Conservation (phyloP, 768 basidiomycete genomes). For the Porpolomopsis calyptriformis region DNA sequence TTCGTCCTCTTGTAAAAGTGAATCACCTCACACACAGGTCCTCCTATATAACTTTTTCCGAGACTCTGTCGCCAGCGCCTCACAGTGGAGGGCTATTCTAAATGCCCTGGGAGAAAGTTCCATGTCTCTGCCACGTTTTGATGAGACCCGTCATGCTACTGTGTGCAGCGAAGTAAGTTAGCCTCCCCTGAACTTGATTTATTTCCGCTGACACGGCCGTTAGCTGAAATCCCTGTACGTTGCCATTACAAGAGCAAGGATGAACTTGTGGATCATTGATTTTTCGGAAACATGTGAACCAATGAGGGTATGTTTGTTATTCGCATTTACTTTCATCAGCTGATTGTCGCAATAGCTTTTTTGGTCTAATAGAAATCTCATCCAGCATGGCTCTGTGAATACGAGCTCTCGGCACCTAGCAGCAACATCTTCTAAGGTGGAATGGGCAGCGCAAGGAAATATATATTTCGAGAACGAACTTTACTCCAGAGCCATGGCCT, state of each 20-base stretch:
- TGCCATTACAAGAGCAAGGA: constrained; percentile 58
- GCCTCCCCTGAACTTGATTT: too few relatives aligned
- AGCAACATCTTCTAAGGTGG: constrained; percentile 35
- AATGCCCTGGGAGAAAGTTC: constrained; percentile 22
- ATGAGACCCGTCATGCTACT: constrained; percentile 39
- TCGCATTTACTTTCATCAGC: background rate
- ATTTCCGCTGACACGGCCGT: background rate
- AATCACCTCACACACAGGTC: constrained; percentile 33
- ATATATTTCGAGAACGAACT: constrained; percentile 30
- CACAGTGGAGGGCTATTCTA: constrained; percentile 53
- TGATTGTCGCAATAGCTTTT: constrained; percentile 28
- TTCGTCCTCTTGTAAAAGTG: background rate
- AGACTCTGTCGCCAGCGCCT: constrained; percentile 39
- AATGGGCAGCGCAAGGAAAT: constrained; percentile 27
- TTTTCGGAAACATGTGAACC: constrained; percentile 44
- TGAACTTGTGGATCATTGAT: constrained; percentile 66
- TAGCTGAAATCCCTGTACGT: constrained; percentile 64
- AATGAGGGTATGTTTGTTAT: constrained; percentile 38
- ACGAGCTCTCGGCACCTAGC: constrained; percentile 44
- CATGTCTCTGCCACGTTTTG: constrained; percentile 34
- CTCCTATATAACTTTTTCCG: constrained; percentile 68
- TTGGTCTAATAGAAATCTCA: constrained; percentile 36
- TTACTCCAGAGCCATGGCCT: constrained; percentile 45
- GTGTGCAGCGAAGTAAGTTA: constrained; percentile 50
- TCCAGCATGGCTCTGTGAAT: constrained; percentile 39